Evolutionary conservation across 257 asterid species (phyloP).

Genomic region (Plantago major): DNA sequence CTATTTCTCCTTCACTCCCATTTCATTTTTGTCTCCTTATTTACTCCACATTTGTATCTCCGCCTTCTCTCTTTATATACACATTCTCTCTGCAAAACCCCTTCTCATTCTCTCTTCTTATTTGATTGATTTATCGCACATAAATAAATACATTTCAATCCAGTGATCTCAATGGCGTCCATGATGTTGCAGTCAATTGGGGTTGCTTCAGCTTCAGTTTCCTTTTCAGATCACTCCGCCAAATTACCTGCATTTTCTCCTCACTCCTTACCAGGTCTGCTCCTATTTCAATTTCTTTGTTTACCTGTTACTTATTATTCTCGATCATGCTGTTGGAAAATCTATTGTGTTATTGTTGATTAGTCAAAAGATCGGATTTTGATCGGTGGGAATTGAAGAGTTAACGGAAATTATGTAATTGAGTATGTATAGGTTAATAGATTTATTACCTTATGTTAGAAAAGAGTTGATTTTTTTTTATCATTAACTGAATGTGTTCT

Average conservation of each 20-base stretch:
- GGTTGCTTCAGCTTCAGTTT: slow-evolving; percentile 37
- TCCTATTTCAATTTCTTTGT: background rate
- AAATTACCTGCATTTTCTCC: slow-evolving; percentile 23
- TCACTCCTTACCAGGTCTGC: slow-evolving; percentile 36
- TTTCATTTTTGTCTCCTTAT: slow-evolving; percentile 12
- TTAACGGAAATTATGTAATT: background rate
- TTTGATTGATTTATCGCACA: background rate
- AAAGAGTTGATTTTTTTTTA: slow-evolving; percentile 1
- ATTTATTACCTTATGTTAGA: background rate
- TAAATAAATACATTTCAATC: no score
- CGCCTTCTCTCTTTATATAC: slow-evolving; percentile 21
- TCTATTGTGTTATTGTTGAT: background rate
- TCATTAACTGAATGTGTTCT: background rate
- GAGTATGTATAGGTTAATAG: slow-evolving; percentile 3
- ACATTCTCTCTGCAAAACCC: slow-evolving; percentile 12
- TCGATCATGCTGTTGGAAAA: background rate
- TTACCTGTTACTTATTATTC: background rate
- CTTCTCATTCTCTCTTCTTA: background rate
- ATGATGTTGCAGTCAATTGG: slow-evolving; percentile 49
- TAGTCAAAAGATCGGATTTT: background rate
- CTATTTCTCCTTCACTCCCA: background rate
- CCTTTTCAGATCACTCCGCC: slow-evolving; percentile 40
- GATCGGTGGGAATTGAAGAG: background rate
- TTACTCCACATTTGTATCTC: slow-evolving; percentile 24
- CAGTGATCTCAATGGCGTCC: slow-evolving; percentile 55